A percentile compares a stretch with the other conserved stretches of the same genome.
These are phyloP conservation scores for Penicillium corylophilum DNA, from an alignment of 2,329 filamentous ascomycete species.

Conservation along the genomic window DNA sequence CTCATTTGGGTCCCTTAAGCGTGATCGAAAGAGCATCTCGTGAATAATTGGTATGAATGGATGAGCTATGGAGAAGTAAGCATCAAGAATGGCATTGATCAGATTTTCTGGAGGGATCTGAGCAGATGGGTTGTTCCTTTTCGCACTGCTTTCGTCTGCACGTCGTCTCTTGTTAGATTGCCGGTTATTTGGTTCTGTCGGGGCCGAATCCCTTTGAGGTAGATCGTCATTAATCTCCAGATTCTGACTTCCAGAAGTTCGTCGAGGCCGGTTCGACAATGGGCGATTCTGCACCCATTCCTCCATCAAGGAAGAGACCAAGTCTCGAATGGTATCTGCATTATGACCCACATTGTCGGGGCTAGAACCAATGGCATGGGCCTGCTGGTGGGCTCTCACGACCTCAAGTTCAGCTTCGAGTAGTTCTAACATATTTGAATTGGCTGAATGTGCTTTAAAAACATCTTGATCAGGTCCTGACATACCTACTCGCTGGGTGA, in stretches of 20 bases:
- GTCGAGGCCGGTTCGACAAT: not conserved
- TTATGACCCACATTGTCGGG: not conserved
- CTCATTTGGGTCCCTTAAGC: constrained; percentile 22
- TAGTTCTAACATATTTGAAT: not conserved
- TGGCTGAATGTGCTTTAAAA: not conserved
- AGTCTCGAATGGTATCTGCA: not conserved
- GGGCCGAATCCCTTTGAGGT: not conserved
- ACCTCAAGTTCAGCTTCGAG: constrained; percentile 1
- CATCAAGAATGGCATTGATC: constrained; percentile 33
- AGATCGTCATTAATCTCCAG: not conserved
- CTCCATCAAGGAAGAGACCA: constrained; percentile 3
- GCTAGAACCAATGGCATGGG: not conserved
- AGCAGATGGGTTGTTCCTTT: not conserved
- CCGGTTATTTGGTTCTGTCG: not conserved
- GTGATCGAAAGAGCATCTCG: constrained; percentile 28
- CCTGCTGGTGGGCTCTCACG: not conserved
- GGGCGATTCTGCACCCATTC: not conserved
- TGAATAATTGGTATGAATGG: constrained; percentile 46
- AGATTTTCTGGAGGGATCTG: constrained; percentile 16
- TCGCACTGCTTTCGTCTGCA: constrained; percentile 3
- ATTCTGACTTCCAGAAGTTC: not conserved
- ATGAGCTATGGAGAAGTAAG: constrained; percentile 42
- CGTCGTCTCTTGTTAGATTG: constrained; percentile 4
- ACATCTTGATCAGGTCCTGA: not conserved
- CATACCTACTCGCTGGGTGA: constrained; percentile 7